Base-by-base conservation (phyloP, 2,329 filamentous ascomycete species). In the Westerdykella sp. region DNA sequence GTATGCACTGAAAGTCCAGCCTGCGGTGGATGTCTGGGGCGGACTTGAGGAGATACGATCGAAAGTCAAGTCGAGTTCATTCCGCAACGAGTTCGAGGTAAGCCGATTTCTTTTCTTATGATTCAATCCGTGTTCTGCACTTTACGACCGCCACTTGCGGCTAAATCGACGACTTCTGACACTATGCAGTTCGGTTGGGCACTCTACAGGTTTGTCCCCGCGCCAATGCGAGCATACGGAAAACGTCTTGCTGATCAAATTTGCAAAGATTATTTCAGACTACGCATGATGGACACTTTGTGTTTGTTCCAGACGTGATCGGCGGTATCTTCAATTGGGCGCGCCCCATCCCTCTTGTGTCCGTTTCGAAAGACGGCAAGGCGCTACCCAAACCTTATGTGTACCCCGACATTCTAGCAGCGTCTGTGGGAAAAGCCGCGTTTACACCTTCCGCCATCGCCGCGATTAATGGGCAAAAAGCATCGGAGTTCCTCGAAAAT, bases 231-330 rank as follows among this genome's bases (percentile, higher is more conserved):
- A 5, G 16, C 13, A 30, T 34, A 16, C 36, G 34, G 11, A 37
- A 11, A 4, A 13, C n/a, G 11, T 37, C 41, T 23, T 34, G 45
- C 10, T 60, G 50, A 22, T 77, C 76, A 31, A 64, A 28, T 28
- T 28, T 12, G 7, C 84, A 3, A 71, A 73, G 38, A 54, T 68
- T 39, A 14, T 5, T 18, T 13, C 70, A 71, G 18, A 69, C 69
- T 1, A 76, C 78, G 3, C 80, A 85, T 51, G 83, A 87, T 56
- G 80, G 81, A 1, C 83, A 87, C 55, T 80, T 83, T 40, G 65
- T 69, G 2, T 80, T 74, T 54, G 64, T 73, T 12, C 76, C 77
- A 2, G 76, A 80, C 49, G 66, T 73, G 4, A 69, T 81, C 12
- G 72, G 70, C 34, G 70, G 56, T 1, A 57, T 76, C 0, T 79